Conservation (phyloP, 2,329 filamentous ascomycete genomes). For the Talaromyces pinophilus region DNA sequence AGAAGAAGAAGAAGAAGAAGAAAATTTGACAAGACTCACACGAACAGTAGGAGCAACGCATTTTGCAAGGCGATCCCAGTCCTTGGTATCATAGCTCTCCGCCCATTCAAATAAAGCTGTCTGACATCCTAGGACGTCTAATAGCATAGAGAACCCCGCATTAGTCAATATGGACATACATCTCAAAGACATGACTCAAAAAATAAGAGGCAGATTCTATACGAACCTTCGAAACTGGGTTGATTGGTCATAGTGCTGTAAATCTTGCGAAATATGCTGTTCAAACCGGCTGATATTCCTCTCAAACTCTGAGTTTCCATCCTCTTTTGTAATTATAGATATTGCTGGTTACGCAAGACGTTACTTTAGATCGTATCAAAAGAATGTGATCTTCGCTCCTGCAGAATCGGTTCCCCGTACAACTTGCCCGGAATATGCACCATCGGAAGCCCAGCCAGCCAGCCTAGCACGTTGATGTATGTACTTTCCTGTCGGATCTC, state of each 20-base stretch:
- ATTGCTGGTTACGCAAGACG: not conserved
- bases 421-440: not conserved
- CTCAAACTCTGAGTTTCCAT: not conserved
- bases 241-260: not conserved
- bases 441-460: not conserved
- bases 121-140: slow-evolving; percentile 16
- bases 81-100: slow-evolving; percentile 20
- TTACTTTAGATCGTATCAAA: not conserved
- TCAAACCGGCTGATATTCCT: not conserved
- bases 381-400: not conserved
- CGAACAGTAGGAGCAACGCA: slow-evolving; percentile 20
- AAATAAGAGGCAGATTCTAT: not conserved
- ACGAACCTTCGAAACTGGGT: not conserved
- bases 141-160: not conserved
- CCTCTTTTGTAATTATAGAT: not conserved
- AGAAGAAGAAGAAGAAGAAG: not conserved
- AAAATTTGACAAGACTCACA: not conserved
- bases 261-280: not conserved
- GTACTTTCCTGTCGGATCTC: not conserved
- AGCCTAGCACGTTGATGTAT: not conserved
- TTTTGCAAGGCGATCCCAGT: slow-evolving; percentile 21
- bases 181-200: not conserved
- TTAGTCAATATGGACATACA: not conserved
- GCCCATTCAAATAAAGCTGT: slow-evolving; percentile 20
- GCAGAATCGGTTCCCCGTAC: not conserved